A percentile compares a stretch with the other conserved stretches of the same genome.
Evolutionary conservation across 2,329 filamentous ascomycete genomes (phyloP).

Genomic region (Curvularia sp.): DNA sequence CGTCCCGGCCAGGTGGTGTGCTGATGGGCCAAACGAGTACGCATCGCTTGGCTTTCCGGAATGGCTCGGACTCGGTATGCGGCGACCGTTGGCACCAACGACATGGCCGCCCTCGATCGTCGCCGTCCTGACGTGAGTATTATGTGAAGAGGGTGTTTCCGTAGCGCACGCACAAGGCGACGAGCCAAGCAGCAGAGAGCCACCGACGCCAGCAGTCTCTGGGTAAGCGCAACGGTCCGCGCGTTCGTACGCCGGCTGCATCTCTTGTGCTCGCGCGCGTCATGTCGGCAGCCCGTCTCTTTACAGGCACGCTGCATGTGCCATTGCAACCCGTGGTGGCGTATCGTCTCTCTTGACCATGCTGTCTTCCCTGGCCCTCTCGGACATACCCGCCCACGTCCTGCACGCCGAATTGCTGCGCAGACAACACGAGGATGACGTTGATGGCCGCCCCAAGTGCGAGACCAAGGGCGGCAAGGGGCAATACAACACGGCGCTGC

Average conservation of each 20-base stretch:
- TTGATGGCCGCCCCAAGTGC: slow-evolving; percentile 57
- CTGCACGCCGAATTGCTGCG: slow-evolving; percentile 59
- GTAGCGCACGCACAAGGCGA: slow-evolving; percentile 2
- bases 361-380: slow-evolving; percentile 28
- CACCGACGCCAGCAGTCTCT: slow-evolving; percentile 24
- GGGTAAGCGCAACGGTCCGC: slow-evolving; percentile 20
- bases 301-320: slow-evolving; percentile 29
- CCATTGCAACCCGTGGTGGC: slow-evolving; percentile 1
- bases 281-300: slow-evolving; percentile 27
- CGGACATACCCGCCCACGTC: slow-evolving; percentile 51
- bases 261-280: slow-evolving; percentile 21
- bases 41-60: not conserved
- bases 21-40: not conserved
- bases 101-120: not conserved
- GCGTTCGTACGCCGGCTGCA: slow-evolving; percentile 9
- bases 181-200: slow-evolving; percentile 29
- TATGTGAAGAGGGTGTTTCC: not conserved
- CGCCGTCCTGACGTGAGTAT: not conserved
- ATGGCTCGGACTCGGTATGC: not conserved
- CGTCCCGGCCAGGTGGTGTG: not conserved
- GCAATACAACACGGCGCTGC: slow-evolving; percentile 62
- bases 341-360: slow-evolving; percentile 22
- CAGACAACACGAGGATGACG: slow-evolving; percentile 48
- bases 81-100: not conserved
- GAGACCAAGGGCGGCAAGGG: slow-evolving; percentile 57